phyloP scores from a whole-genome alignment of 495 filamentous ascomycete species.

The Baudoinia panamericana region DNA sequence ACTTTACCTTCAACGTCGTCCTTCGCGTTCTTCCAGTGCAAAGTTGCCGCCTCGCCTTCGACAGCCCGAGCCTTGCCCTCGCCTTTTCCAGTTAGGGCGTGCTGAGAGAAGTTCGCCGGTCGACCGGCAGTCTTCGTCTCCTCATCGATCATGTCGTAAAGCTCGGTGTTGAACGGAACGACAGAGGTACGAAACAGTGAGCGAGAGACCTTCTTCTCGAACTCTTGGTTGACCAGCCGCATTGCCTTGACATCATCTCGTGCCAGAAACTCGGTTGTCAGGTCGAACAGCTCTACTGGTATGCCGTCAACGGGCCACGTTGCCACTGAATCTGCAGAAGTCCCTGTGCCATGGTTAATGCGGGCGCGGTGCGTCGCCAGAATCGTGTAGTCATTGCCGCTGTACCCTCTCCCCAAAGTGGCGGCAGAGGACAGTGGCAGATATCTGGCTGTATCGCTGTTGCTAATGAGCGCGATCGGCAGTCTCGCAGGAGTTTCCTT shows the following conservation, averaged over 20 bases:
- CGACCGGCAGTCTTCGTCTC: conserved; percentile 5
- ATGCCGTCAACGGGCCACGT: conserved; percentile 32
- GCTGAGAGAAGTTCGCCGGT: too few species aligned
- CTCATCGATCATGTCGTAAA: conserved; percentile 34
- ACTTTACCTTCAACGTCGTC: conserved; percentile 26
- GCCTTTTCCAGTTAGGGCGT: too few species aligned
- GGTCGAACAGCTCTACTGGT: conserved; percentile 40
- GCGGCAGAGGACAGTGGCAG: background rate
- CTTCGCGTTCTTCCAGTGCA: conserved; percentile 26
- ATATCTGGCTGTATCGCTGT: background rate
- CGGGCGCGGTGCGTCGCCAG: conserved; percentile 1
- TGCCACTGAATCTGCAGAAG: background rate
- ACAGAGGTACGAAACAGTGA: conserved; percentile 38
- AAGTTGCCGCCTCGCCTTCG: too few species aligned
- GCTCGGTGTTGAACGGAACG: conserved; percentile 41
- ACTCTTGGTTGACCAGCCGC: conserved; percentile 42
- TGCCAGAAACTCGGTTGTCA: conserved; percentile 34
- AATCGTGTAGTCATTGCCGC: conserved; percentile 1
- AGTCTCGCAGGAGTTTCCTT: background rate
- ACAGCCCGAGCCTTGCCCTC: too few species aligned
- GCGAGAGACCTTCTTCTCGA: conserved; percentile 37
- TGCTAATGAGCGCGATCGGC: background rate
- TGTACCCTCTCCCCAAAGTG: background rate
- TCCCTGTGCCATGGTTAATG: background rate
- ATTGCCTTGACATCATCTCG: conserved; percentile 37